phyloP scores from a whole-genome alignment of 441 rosid genomes.

The Mallotus japonicus region DNA sequence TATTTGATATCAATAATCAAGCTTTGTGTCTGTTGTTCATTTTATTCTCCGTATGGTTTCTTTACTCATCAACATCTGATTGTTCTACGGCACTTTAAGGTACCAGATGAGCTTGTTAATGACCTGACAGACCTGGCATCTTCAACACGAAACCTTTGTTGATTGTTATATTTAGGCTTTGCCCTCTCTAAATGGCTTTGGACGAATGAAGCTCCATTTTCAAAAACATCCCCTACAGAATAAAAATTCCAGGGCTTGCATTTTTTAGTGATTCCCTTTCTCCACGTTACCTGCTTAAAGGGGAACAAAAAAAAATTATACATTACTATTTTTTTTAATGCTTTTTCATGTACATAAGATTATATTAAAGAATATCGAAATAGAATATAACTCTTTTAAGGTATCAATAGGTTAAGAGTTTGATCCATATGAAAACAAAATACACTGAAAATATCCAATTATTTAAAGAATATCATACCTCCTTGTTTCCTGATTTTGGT shows the following conservation, averaged over 20 bases:
- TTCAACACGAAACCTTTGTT: conserved; percentile 37
- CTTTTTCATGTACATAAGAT: too few species aligned
- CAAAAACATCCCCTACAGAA: conserved; percentile 54
- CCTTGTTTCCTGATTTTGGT: conserved; percentile 47
- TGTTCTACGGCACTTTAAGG: conserved; percentile 35
- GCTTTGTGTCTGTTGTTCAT: neutral
- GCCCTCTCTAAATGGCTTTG: conserved; percentile 31
- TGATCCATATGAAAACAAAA: too few species aligned
- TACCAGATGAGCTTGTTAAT: conserved; percentile 46
- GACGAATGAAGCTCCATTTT: conserved; percentile 64
- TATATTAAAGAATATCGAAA: too few species aligned
- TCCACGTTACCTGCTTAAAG: conserved; percentile 58
- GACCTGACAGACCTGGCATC: conserved; percentile 31
- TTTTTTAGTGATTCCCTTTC: conserved; percentile 33
- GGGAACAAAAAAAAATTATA: too few species aligned
- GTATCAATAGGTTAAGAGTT: too few species aligned
- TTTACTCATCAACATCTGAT: conserved; percentile 29
- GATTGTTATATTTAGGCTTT: conserved; percentile 34
- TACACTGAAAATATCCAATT: neutral
- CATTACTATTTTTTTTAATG: too few species aligned
- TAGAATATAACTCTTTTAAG: too few species aligned
- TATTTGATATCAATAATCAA: neutral
- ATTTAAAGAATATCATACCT: conserved; percentile 32
- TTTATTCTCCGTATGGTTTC: too few species aligned
- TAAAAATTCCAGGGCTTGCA: conserved; percentile 51